A percentile compares a stretch with the other conserved stretches of the same genome.
Evolutionary conservation across 2,329 filamentous ascomycete species (phyloP).

Genomic region (Parafenestella ontariensis): DNA sequence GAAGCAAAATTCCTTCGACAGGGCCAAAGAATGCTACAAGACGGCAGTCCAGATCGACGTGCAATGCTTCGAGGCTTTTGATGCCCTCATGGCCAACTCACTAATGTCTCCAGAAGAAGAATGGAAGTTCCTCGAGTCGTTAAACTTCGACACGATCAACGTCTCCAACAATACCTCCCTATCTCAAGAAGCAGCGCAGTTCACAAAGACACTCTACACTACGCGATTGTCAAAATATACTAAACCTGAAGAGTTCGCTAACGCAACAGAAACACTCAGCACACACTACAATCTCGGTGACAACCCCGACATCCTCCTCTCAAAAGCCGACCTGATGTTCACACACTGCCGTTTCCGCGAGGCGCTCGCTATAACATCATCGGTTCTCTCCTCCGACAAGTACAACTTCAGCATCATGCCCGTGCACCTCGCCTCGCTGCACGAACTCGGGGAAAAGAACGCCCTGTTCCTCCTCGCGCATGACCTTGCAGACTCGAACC

Average conservation of each 20-base stretch:
- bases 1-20: constrained; percentile 96
- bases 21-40: constrained; percentile 98
- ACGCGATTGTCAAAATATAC: constrained; percentile 95
- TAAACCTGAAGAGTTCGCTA: constrained; percentile 80
- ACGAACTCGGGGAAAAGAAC: constrained; percentile 86
- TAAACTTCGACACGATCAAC: constrained; percentile 86
- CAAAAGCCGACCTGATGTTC: constrained; percentile 88
- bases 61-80: constrained; percentile 97
- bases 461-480: constrained; percentile 90
- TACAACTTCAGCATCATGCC: constrained; percentile 91
- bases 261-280: constrained; percentile 87
- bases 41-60: constrained; percentile 96
- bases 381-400: constrained; percentile 81
- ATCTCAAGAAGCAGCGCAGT: constrained; percentile 87
- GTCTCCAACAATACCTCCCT: constrained; percentile 69
- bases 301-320: constrained; percentile 90
- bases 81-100: constrained; percentile 96
- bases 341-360: constrained; percentile 94
- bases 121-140: constrained; percentile 83
- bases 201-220: constrained; percentile 95
- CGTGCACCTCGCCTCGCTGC: constrained; percentile 87
- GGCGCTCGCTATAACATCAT: constrained; percentile 81
- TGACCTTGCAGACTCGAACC: constrained; percentile 88
- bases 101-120: constrained; percentile 90
- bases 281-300: constrained; percentile 88